These are phyloP conservation scores for Fusarium sp. DNA, from an alignment of 2,329 filamentous ascomycete genomes.

Conservation along the genomic window DNA sequence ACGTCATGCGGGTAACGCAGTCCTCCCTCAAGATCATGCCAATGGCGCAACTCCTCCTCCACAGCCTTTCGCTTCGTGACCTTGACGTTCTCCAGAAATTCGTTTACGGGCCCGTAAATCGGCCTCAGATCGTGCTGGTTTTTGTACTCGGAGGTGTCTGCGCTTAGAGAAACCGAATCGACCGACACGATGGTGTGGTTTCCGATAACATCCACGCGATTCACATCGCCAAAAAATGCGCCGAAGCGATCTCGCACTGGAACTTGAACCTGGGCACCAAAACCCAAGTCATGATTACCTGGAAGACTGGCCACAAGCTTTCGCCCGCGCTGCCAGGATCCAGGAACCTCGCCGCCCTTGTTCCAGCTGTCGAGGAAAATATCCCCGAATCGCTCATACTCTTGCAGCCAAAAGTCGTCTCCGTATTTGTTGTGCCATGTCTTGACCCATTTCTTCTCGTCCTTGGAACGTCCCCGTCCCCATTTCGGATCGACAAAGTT, in stretches of 20 bases:
- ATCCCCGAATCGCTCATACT: conserved; percentile 86
- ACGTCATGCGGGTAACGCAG: conserved; percentile 69
- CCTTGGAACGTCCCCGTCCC: conserved; percentile 63
- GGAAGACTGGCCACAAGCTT: conserved; percentile 88
- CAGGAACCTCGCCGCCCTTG: conserved; percentile 64
- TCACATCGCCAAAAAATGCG: conserved; percentile 90
- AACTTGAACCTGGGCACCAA: conserved; percentile 85
- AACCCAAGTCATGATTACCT: conserved; percentile 95
- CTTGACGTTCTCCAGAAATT: conserved; percentile 79
- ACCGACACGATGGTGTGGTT: conserved; percentile 97
- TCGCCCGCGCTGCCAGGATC: conserved; percentile 72
- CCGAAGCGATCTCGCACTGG: conserved; percentile 86
- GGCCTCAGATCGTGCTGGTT: conserved; percentile 64
- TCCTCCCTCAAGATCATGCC: conserved; percentile 70
- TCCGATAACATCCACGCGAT: conserved; percentile 88
- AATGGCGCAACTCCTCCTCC: conserved; percentile 74
- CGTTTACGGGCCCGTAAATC: conserved; percentile 81
- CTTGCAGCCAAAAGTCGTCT: conserved; percentile 84
- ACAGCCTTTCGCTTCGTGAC: conserved; percentile 75
- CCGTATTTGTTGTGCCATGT: conserved; percentile 81
- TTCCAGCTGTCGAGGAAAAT: conserved; percentile 84
- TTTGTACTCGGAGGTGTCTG: conserved; percentile 66
- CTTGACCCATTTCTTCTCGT: conserved; percentile 68
- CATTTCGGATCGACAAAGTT: conserved; percentile 70
- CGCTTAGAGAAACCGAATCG: conserved; percentile 89